phyloP scores from a whole-genome alignment of 1,284 basidiomycete genomes.

The Tylopilus sp. region DNA sequence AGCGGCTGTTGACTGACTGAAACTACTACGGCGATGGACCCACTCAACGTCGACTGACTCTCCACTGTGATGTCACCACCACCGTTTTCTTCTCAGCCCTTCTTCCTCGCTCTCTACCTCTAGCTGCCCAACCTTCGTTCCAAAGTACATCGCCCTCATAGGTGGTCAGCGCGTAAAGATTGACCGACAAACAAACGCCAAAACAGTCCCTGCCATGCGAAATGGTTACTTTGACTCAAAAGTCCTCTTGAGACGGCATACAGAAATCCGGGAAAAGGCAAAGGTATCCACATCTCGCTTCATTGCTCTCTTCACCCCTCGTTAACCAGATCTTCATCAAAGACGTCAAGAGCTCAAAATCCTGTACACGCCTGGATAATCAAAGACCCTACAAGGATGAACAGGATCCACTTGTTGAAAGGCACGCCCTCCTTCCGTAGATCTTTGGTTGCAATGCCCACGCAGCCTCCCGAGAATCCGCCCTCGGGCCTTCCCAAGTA shows the following conservation, averaged over 20 bases:
- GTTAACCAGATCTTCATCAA: constrained; percentile 99
- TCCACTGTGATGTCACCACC: constrained; percentile 39
- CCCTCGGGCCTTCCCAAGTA: too few relatives aligned
- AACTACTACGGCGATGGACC: too few relatives aligned
- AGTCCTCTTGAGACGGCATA: constrained; percentile 92
- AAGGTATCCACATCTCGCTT: constrained; percentile 53
- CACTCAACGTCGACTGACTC: constrained; percentile 10
- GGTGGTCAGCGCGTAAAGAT: constrained; percentile 82
- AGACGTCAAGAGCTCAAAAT: constrained; percentile 97
- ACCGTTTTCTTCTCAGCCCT: constrained; percentile 37
- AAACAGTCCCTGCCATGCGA: constrained; percentile 90
- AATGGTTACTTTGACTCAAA: constrained; percentile 99
- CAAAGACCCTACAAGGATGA: too few relatives aligned
- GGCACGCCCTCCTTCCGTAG: too few relatives aligned
- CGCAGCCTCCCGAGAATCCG: too few relatives aligned
- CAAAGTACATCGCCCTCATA: constrained; percentile 90
- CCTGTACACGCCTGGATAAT: too few relatives aligned
- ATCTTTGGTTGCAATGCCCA: too few relatives aligned
- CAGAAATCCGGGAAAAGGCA: constrained; percentile 92
- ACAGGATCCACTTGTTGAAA: too few relatives aligned
- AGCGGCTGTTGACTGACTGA: too few relatives aligned
- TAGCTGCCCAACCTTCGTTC: constrained; percentile 93
- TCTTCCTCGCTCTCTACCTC: constrained; percentile 77
- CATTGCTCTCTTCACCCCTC: too few relatives aligned
- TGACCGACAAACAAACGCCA: constrained; percentile 96